A percentile compares a stretch with the other conserved stretches of the same genome.
These are phyloP conservation scores for Penicillium riverlandense DNA, from an alignment of 495 filamentous ascomycete species.

Conservation along the genomic window DNA sequence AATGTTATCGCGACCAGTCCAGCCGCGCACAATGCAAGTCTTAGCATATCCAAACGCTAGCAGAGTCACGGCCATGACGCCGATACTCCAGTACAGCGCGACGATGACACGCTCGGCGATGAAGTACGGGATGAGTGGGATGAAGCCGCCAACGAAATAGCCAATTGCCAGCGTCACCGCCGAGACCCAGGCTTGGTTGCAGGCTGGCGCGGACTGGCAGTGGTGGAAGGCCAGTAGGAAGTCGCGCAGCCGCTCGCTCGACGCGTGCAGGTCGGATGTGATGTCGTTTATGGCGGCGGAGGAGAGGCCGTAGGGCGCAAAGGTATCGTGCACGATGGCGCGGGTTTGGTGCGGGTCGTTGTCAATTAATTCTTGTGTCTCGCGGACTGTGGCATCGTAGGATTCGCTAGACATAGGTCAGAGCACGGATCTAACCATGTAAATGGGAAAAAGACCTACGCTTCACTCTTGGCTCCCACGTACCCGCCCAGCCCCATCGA, in stretches of 20 bases:
- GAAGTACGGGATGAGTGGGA: constrained; percentile 70
- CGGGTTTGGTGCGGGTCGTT: constrained; percentile 30
- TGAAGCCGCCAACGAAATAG: constrained; percentile 66
- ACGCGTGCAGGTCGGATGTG: constrained; percentile 37
- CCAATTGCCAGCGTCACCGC: constrained; percentile 58
- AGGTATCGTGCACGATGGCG: constrained; percentile 41
- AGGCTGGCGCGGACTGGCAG: constrained; percentile 41
- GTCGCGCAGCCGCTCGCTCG: constrained; percentile 42
- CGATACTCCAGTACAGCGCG: constrained; percentile 63
- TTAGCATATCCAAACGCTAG: constrained; percentile 68
- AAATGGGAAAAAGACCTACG: constrained; percentile 33
- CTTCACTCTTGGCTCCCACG: constrained; percentile 65
- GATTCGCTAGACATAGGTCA: constrained; percentile 30
- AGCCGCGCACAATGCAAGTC: constrained; percentile 45
- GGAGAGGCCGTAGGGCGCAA: constrained; percentile 43
- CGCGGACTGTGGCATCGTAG: constrained; percentile 39
- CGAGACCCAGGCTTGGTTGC: constrained; percentile 49
- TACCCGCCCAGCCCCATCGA: constrained; percentile 52
- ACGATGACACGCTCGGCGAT: constrained; percentile 46
- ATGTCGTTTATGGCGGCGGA: constrained; percentile 32
- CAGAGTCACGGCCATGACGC: constrained; percentile 59
- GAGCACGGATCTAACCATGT: background rate
- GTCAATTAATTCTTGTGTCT: constrained; percentile 33
- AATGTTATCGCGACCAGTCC: constrained; percentile 30
- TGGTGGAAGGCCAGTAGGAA: constrained; percentile 52